Evolutionary conservation across 306 rosid genomes (phyloP).

Genomic region (Cyclanthera cordifolia): DNA sequence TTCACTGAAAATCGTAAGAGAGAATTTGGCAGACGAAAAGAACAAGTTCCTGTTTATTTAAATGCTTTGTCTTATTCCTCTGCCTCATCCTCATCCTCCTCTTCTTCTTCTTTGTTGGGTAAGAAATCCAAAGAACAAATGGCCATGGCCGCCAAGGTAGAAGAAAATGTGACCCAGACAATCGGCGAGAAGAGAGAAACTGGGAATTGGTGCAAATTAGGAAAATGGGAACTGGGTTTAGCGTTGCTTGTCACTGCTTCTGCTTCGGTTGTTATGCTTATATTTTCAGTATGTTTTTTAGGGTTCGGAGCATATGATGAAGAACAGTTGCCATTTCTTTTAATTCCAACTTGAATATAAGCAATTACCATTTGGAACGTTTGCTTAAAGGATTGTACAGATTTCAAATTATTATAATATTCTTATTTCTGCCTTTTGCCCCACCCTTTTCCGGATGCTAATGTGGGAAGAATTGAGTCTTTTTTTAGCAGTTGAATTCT

Average conservation of each 20-base stretch:
- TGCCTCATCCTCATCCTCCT: neutral
- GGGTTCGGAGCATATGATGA: neutral
- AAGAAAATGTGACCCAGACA: neutral
- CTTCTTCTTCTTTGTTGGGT: neutral
- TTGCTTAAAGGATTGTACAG: neutral
- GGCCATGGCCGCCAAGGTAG: neutral
- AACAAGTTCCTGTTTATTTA: neutral
- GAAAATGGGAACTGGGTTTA: neutral
- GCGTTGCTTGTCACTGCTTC: neutral
- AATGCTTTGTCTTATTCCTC: slow-evolving; percentile 2
- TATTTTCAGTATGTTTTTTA: neutral
- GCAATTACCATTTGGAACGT: no score
- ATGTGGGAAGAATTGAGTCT: neutral
- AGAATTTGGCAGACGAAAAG: neutral
- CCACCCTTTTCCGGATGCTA: neutral
- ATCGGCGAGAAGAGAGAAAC: neutral
- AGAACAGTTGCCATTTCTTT: neutral
- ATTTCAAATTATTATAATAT: neutral
- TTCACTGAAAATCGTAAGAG: neutral
- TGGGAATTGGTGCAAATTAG: neutral
- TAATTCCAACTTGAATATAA: slow-evolving; percentile 7
- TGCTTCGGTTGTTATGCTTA: neutral
- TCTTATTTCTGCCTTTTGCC: neutral
- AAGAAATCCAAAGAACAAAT: neutral
- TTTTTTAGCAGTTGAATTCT: neutral